Conservation (phyloP, 305 asterid genomes). For the Fraxinus platypoda region DNA sequence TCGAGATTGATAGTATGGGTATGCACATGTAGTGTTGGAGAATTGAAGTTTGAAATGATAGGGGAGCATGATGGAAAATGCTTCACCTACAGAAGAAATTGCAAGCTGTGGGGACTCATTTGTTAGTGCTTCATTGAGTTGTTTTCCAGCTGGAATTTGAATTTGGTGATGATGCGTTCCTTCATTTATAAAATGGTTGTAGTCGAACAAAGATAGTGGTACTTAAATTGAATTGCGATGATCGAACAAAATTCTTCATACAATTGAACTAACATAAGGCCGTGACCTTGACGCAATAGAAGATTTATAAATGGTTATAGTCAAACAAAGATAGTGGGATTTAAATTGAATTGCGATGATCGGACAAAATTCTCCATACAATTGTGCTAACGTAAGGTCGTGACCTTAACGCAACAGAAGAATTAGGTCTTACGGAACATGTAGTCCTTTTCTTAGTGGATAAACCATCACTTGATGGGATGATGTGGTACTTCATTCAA, state of each 20-base stretch:
- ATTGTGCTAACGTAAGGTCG: no score
- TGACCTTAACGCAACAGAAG: not conserved
- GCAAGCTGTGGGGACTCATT: slow-evolving; percentile 32
- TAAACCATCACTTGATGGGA: no score
- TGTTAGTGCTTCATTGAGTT: slow-evolving; percentile 31
- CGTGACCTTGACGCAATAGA: not conserved
- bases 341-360: no score
- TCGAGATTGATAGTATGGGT: slow-evolving; percentile 27
- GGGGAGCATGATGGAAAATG: slow-evolving; percentile 27
- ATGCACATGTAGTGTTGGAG: slow-evolving; percentile 63
- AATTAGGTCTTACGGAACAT: not conserved
- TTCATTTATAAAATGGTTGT: not conserved
- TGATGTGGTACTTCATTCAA: not conserved
- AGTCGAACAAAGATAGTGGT: not conserved
- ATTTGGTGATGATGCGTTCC: slow-evolving; percentile 8
- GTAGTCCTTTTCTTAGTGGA: not conserved
- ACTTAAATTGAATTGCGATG: no score
- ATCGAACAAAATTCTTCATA: not conserved
- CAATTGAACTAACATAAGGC: not conserved
- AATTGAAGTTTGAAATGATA: slow-evolving; percentile 39
- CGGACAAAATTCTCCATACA: no score
- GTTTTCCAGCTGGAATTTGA: slow-evolving; percentile 37
- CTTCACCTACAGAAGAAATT: slow-evolving; percentile 29
- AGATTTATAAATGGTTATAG: not conserved
- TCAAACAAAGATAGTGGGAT: no score